Conservation (phyloP, 495 filamentous ascomycete species). For the Trichocladium uniseriatum region DNA sequence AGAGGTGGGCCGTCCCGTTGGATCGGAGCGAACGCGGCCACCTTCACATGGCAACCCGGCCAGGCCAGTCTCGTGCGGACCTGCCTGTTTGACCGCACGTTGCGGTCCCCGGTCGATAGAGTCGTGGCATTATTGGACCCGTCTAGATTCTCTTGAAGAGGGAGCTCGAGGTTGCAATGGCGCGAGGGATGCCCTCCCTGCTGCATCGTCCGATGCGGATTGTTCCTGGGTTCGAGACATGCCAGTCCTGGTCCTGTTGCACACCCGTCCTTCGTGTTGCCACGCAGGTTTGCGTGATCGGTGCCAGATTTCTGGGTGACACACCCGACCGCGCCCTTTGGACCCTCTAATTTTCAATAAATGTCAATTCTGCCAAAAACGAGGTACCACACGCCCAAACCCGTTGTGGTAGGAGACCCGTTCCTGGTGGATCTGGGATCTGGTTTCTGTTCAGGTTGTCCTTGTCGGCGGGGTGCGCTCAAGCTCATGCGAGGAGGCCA, state of each 20-base stretch:
- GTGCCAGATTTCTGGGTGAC: too few relatives aligned
- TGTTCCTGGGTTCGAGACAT: too few relatives aligned
- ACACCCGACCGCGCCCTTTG: too few relatives aligned
- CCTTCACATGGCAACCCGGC: constrained; percentile 3
- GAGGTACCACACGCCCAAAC: not conserved
- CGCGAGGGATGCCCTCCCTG: too few relatives aligned
- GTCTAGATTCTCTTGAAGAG: not conserved
- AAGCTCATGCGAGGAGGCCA: not conserved
- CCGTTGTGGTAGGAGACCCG: not conserved
- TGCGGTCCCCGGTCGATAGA: not conserved
- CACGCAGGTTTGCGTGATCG: too few relatives aligned
- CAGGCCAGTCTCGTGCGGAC: not conserved
- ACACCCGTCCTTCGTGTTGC: too few relatives aligned
- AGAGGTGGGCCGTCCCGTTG: too few relatives aligned
- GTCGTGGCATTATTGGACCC: not conserved
- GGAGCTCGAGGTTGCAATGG: not conserved
- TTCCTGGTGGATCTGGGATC: constrained; percentile 1
- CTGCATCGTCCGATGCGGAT: too few relatives aligned
- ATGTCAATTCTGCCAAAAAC: too few relatives aligned
- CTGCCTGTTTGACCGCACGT: not conserved
- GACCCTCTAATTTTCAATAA: too few relatives aligned
- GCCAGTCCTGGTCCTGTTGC: too few relatives aligned
- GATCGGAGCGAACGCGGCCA: not conserved
- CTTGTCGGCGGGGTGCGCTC: not conserved
- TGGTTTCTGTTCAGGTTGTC: not conserved